Conservation (phyloP, 192 early-diverging fungal genomes). For the Umbelopsis sp. region DNA sequence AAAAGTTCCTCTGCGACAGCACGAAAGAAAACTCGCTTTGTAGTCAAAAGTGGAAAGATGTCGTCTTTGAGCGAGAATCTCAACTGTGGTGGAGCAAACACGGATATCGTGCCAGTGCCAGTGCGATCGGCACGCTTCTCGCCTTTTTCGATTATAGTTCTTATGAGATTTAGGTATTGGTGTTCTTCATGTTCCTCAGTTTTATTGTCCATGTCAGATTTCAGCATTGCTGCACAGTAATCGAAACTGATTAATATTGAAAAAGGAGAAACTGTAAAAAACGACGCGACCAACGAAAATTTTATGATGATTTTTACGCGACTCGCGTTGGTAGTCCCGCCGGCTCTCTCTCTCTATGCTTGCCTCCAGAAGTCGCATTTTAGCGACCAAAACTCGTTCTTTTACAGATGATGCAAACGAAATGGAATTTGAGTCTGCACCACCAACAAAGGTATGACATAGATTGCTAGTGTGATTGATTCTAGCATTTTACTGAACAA, state of each 20-base stretch:
- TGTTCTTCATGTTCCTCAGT: constrained; percentile 65
- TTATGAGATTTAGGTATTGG: constrained; percentile 86
- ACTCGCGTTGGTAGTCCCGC: background rate
- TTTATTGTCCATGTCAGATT: background rate
- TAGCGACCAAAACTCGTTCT: constrained; percentile 13
- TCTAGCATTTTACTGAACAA: too few relatives aligned
- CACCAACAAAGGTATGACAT: background rate
- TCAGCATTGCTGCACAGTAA: background rate
- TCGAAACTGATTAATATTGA: background rate
- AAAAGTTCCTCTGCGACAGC: constrained; percentile 92
- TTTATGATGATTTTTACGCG: constrained; percentile 2
- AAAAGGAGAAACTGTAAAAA: constrained; percentile 13
- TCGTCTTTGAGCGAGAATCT: constrained; percentile 80
- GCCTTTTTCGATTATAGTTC: constrained; percentile 70
- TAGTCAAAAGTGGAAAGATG: constrained; percentile 88
- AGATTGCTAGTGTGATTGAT: background rate
- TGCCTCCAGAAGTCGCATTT: constrained; percentile 14
- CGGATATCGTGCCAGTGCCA: constrained; percentile 79
- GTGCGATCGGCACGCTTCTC: constrained; percentile 86
- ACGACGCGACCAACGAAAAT: background rate
- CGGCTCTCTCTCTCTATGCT: constrained; percentile 1
- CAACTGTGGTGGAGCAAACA: constrained; percentile 87
- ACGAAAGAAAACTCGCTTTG: constrained; percentile 92
- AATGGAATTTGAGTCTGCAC: background rate
- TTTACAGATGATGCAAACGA: constrained; percentile 1